Percentiles rank a stretch among this genome's conserved stretches.
Conservation (phyloP, 2,329 filamentous ascomycete species). For the Penicillium verrucosum region DNA sequence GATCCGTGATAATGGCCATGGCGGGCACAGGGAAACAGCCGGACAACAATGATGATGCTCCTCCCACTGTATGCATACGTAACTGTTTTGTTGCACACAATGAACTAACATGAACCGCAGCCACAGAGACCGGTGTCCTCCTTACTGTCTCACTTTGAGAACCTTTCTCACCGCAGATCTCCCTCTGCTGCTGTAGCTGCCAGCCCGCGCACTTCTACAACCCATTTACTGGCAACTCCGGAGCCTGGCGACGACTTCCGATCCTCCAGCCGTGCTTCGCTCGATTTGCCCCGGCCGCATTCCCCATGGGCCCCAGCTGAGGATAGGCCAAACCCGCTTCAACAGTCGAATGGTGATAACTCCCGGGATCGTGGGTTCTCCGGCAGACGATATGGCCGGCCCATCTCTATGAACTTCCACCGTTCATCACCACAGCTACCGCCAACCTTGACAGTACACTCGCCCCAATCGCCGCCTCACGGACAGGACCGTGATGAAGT, state of each 20-base stretch:
- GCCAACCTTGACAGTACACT: slow-evolving; percentile 44
- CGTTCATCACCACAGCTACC: slow-evolving; percentile 40
- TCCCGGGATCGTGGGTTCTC: slow-evolving; percentile 42
- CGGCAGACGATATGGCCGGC: slow-evolving; percentile 57
- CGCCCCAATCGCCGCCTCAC: slow-evolving; percentile 43
- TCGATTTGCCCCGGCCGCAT: slow-evolving; percentile 42
- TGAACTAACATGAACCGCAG: slow-evolving; percentile 12
- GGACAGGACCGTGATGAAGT: slow-evolving; percentile 20
- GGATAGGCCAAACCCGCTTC: slow-evolving; percentile 20
- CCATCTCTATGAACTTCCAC: slow-evolving; percentile 44
- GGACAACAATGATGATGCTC: slow-evolving; percentile 35
- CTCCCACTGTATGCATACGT: slow-evolving; percentile 36
- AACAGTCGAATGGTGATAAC: slow-evolving; percentile 23
- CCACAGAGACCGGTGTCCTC: slow-evolving; percentile 48
- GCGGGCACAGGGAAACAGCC: slow-evolving; percentile 33
- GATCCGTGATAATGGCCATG: slow-evolving; percentile 33
- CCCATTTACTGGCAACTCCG: slow-evolving; percentile 30
- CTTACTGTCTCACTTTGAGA: slow-evolving; percentile 49
- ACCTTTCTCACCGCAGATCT: slow-evolving; percentile 39
- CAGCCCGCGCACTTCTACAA: slow-evolving; percentile 30
- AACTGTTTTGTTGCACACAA: slow-evolving; percentile 12
- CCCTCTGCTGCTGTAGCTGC: slow-evolving; percentile 28
- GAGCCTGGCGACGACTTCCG: slow-evolving; percentile 32
- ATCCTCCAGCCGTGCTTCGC: slow-evolving; percentile 36
- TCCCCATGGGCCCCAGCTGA: slow-evolving; percentile 38